Conservation (phyloP, 352 stramenopile species). For the Phytophthora vignae region DNA sequence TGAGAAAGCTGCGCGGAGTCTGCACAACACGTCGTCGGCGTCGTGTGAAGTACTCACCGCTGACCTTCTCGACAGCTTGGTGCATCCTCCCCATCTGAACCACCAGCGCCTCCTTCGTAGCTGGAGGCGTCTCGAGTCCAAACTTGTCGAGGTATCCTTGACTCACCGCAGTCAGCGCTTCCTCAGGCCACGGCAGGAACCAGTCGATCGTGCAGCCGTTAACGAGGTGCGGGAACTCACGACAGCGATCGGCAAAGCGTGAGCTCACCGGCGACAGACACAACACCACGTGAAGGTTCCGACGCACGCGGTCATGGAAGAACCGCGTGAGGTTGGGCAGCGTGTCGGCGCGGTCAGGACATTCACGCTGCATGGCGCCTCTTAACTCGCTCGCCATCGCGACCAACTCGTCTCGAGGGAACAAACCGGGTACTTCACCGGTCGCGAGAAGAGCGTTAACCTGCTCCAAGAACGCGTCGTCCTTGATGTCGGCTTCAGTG, state of each 20-base stretch:
- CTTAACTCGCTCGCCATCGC: constrained; percentile 89
- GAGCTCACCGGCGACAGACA: constrained; percentile 89
- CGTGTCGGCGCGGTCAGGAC: constrained; percentile 74
- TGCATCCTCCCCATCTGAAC: constrained; percentile 81
- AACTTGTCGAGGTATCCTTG: constrained; percentile 82
- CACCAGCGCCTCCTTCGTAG: constrained; percentile 68
- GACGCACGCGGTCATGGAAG: constrained; percentile 88
- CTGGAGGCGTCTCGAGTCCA: constrained; percentile 60
- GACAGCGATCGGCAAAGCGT: constrained; percentile 80
- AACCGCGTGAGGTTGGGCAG: constrained; percentile 85
- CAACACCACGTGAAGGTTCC: constrained; percentile 88
- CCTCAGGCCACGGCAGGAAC: constrained; percentile 91
- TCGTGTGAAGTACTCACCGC: constrained; percentile 77
- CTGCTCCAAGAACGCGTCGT: constrained; percentile 90
- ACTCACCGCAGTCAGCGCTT: constrained; percentile 87
- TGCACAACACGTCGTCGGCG: constrained; percentile 89
- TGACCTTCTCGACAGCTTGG: constrained; percentile 74
- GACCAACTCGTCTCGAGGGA: constrained; percentile 89
- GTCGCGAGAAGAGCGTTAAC: constrained; percentile 88
- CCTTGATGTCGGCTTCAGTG: constrained; percentile 92
- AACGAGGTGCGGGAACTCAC: constrained; percentile 91
- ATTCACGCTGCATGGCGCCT: constrained; percentile 68
- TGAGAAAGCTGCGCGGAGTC: constrained; percentile 90
- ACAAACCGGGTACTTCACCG: constrained; percentile 88
- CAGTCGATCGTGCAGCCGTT: constrained; percentile 91